Evolutionary conservation across 768 basidiomycete species (phyloP), one percentile per base, ranked within the genome.

Genomic region (Mycena latifolia): DNA sequence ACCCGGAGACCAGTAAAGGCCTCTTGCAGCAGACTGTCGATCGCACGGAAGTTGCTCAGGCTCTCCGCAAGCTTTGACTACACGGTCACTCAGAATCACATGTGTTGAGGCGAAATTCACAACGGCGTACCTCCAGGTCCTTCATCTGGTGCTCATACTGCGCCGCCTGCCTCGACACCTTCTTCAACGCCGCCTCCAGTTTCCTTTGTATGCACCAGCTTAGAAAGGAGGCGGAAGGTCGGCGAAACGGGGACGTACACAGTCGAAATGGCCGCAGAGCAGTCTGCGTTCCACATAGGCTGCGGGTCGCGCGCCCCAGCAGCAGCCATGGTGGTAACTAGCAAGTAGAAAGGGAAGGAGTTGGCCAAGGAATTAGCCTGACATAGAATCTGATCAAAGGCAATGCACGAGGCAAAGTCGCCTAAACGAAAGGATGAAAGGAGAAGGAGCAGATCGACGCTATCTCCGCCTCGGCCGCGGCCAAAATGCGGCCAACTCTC

Each of bases 11-110:
- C 84, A 67, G 78, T 81, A 58, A 87, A 85, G 5, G 90, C 86
- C 56, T 91, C 91, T 66, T 88, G 87, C 35, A 93, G 81, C 27
- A 88, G 84, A 65, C 85, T 85, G 69, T 93, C 90, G 66, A 93
- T 88, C 20, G 89, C 88, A 58, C 90, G 82, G 59, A 92, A 92
- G 73, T 93, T 93, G 71, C 89, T 89, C 59, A 93, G 79, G 73
- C 89, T 86, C 70, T 92, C 88, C 43, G 89, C 84, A 25, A 94
- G 84, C 73, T 85, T 87, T 55, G 83, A 82, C 92, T 93, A 71
- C 1, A 18, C 39, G 54, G 29, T 61, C n/a, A 2, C 15, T 65
- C 53, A 57, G 33, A 10, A 24, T 17, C 33, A 11, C 37, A 37
- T 24, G 29, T n/a, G 24, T 28, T 24, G 33, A 43, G 37, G 53